Percentiles rank a stretch among this genome's conserved stretches.
Evolutionary conservation across 192 early-diverging fungal species (phyloP).

Genomic region (Mortierella hygrophila): DNA sequence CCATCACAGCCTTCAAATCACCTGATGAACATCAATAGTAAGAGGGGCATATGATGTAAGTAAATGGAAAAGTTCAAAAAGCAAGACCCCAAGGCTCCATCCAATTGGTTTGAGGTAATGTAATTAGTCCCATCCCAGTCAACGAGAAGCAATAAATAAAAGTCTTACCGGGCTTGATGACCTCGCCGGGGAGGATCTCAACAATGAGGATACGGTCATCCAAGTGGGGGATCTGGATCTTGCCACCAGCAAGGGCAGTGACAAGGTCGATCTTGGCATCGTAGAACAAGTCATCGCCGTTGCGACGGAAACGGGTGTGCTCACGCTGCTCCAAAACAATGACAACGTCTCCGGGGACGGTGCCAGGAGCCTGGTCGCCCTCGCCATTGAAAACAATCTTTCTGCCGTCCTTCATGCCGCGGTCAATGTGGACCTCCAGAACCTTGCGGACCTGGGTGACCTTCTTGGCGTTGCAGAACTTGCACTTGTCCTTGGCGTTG

Average conservation of each 20-base stretch:
- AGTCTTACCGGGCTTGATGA: slow-evolving; percentile 86
- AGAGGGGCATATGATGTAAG: not conserved
- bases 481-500: slow-evolving; percentile 91
- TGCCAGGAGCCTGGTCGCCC: slow-evolving; percentile 94
- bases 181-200: slow-evolving; percentile 93
- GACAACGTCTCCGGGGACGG: slow-evolving; percentile 97
- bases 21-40: slow-evolving; percentile 28
- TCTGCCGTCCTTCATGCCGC: slow-evolving; percentile 97
- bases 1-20: slow-evolving; percentile 86
- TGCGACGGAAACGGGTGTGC: slow-evolving; percentile 94
- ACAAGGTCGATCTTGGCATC: slow-evolving; percentile 95
- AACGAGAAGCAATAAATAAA: not conserved
- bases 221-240: slow-evolving; percentile 91
- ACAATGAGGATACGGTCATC: slow-evolving; percentile 93
- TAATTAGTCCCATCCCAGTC: not conserved
- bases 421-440: slow-evolving; percentile 97
- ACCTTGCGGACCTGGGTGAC: slow-evolving; percentile 91
- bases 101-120: slow-evolving; percentile 11
- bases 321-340: slow-evolving; percentile 97
- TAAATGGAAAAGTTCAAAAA: slow-evolving; percentile 18
- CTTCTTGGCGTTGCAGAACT: slow-evolving; percentile 92
- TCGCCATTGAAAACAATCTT: slow-evolving; percentile 96
- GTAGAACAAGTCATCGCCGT: slow-evolving; percentile 92
- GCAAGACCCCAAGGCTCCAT: not conserved
- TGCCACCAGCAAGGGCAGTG: slow-evolving; percentile 96